Percentiles rank a stretch among this genome's conserved stretches.
Conservation (phyloP, 139 green algal species). For the Micractinium conductrix region DNA sequence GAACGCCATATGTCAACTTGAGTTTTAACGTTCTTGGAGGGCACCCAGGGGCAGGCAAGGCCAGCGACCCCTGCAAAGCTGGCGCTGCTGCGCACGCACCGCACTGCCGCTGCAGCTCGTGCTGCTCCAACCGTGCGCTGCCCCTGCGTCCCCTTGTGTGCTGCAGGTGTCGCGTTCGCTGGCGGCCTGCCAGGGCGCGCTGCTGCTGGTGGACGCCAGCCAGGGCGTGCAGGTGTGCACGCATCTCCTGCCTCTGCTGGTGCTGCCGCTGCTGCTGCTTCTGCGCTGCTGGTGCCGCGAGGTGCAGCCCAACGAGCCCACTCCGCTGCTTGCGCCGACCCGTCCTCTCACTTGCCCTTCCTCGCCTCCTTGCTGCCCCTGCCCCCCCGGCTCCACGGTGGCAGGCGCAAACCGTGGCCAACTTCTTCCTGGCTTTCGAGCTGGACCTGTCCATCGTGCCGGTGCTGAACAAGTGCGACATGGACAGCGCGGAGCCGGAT, state of each 20-base stretch:
- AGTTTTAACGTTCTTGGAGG: too few relatives aligned
- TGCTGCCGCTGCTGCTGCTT: background rate
- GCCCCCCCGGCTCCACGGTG: background rate
- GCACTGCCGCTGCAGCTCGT: background rate
- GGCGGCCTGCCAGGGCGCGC: constrained; percentile 81
- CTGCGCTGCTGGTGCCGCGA: background rate
- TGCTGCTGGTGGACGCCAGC: constrained; percentile 94
- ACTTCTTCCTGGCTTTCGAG: constrained; percentile 94
- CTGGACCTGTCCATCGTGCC: constrained; percentile 87
- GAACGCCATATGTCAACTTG: too few relatives aligned
- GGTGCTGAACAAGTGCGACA: constrained; percentile 95
- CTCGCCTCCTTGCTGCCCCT: background rate
- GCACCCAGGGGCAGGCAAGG: too few relatives aligned
- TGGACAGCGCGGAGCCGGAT: constrained; percentile 80
- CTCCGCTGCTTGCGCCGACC: too few relatives aligned
- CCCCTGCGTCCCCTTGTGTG: too few relatives aligned
- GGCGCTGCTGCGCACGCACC: background rate
- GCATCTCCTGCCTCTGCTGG: background rate
- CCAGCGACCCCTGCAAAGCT: too few relatives aligned
- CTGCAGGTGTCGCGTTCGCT: constrained; percentile 58
- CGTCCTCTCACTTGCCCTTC: background rate
- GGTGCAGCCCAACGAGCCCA: too few relatives aligned
- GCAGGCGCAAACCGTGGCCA: constrained; percentile 90
- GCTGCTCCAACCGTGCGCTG: background rate
- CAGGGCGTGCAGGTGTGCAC: constrained; percentile 64